phyloP scores from a whole-genome alignment of 2,329 filamentous ascomycete species.

The Arthrobotrys conoides region DNA sequence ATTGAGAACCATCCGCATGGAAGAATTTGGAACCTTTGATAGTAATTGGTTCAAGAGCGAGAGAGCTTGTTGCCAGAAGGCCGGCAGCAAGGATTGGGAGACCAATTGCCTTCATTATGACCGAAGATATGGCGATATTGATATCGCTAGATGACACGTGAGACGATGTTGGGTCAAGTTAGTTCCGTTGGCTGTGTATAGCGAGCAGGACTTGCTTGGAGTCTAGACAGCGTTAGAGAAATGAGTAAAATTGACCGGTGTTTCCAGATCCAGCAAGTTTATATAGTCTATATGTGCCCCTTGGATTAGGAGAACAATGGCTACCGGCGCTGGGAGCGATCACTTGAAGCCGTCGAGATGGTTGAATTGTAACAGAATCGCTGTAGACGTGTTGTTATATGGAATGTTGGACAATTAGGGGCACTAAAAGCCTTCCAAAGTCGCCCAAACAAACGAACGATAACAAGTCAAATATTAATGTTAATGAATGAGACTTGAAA shows the following conservation, averaged over 20 bases:
- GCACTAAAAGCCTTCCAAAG: constrained; percentile 2
- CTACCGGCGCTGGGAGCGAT: background rate
- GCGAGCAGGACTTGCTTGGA: background rate
- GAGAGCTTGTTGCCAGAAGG: constrained; percentile 26
- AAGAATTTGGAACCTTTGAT: constrained; percentile 78
- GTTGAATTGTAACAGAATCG: background rate
- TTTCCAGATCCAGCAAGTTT: background rate
- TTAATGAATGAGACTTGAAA: too few species aligned
- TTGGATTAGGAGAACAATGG: background rate
- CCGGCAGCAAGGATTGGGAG: constrained; percentile 22
- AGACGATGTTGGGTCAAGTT: constrained; percentile 5
- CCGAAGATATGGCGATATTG: background rate
- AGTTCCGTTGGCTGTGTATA: background rate
- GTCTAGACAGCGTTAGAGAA: background rate
- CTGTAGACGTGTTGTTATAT: constrained; percentile 20
- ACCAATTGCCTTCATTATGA: constrained; percentile 40
- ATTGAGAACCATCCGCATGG: constrained; percentile 82
- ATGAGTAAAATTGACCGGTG: background rate
- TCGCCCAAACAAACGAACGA: background rate
- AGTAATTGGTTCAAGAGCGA: constrained; percentile 52
- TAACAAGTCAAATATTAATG: background rate
- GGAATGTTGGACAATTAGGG: constrained; percentile 14
- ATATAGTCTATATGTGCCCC: background rate
- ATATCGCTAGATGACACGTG: background rate
- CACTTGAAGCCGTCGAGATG: background rate